Evolutionary conservation across 345 rosid species (phyloP).

Genomic region (Mercurialis annua): DNA sequence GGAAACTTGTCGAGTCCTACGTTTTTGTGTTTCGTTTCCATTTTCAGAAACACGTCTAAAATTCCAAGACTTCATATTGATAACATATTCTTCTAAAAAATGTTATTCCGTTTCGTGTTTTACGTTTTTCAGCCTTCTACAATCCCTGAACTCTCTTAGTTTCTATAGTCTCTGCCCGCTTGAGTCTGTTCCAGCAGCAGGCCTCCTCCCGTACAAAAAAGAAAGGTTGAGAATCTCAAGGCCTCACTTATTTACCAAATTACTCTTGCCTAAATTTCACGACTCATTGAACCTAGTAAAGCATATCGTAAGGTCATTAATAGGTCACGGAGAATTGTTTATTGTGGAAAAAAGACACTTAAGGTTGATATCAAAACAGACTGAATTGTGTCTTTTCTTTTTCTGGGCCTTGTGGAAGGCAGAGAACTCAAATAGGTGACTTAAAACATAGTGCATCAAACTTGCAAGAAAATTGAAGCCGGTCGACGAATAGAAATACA

Average conservation of each 20-base stretch:
- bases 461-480: not conserved
- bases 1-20: no score
- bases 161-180: not conserved
- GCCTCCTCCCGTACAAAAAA: no score
- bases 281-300: not conserved
- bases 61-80: no score
- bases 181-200: not conserved
- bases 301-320: not conserved
- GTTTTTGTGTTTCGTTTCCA: no score
- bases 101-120: no score
- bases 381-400: not conserved
- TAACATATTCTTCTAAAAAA: no score
- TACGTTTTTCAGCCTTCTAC: no score
- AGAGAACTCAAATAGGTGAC: no score
- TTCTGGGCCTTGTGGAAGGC: no score
- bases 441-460: no score
- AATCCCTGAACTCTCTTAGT: not conserved
- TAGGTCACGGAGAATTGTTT: not conserved
- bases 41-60: no score
- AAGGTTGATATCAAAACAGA: not conserved
- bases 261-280: not conserved
- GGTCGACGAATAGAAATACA: not conserved
- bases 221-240: not conserved
- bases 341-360: not conserved
- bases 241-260: not conserved